phyloP scores from a whole-genome alignment of 805 yeast species.

The Spathaspora girioi region DNA sequence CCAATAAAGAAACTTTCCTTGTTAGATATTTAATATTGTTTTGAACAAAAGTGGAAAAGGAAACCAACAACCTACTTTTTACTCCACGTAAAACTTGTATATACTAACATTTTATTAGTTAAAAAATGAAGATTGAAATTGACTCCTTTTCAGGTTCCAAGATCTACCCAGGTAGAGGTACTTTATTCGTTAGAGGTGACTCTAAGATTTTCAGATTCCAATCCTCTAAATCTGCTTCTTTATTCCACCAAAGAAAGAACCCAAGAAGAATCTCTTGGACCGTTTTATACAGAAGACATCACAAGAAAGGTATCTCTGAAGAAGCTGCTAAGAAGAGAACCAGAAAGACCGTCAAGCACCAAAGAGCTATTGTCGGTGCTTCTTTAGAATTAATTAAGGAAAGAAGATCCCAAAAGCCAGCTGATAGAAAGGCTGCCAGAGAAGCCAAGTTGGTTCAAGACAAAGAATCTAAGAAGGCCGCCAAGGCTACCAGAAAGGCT shows the following conservation, averaged over 20 bases:
- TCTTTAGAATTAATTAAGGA: slow-evolving; percentile 97
- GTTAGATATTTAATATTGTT: too few species aligned
- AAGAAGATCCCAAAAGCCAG: slow-evolving; percentile 94
- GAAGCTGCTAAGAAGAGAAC: slow-evolving; percentile 96
- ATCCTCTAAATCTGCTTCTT: slow-evolving; percentile 94
- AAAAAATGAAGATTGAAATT: slow-evolving; percentile 97
- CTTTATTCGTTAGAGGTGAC: slow-evolving; percentile 99
- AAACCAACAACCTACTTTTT: background rate
- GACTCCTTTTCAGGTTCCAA: slow-evolving; percentile 99
- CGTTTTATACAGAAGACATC: slow-evolving; percentile 98
- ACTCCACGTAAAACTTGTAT: background rate
- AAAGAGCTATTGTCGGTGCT: slow-evolving; percentile 99
- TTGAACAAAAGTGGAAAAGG: background rate
- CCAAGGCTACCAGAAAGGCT: slow-evolving; percentile 93
- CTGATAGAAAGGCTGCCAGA: slow-evolving; percentile 97
- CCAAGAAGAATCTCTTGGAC: slow-evolving; percentile 99
- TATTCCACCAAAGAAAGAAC: slow-evolving; percentile 99
- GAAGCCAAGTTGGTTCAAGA: slow-evolving; percentile 80
- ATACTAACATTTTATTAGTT: slow-evolving; percentile 26
- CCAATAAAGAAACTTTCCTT: too few species aligned
- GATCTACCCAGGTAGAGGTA: slow-evolving; percentile 99
- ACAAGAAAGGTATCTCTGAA: slow-evolving; percentile 99
- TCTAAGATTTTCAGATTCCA: slow-evolving; percentile 99
- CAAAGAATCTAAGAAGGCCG: slow-evolving; percentile 87
- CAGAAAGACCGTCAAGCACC: slow-evolving; percentile 96